Base-by-base conservation (phyloP, 2,329 filamentous ascomycete species). In the Penicillium sp. region DNA sequence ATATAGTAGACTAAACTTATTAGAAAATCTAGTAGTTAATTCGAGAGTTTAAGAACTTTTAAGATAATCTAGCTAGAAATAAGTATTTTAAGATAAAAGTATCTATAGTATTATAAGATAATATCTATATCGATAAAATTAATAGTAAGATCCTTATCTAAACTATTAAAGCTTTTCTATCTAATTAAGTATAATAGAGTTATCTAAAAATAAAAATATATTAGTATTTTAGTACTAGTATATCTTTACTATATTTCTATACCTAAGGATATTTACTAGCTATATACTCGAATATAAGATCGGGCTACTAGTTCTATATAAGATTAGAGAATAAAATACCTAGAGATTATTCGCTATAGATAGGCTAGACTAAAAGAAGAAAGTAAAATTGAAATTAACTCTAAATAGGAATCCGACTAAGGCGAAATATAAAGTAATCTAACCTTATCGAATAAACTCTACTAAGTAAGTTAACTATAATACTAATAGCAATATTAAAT, bases 211-310 rank as follows among this genome's bases (percentile, higher is more conserved):
- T n/a, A n/a, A n/a, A n/a, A n/a, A n/a, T n/a, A n/a, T n/a, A n/a
- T n/a, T n/a, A n/a, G n/a, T n/a, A n/a, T n/a, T n/a, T n/a, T n/a
- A n/a, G n/a, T n/a, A n/a, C n/a, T n/a, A n/a, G n/a, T n/a, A 68
- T 35, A 64, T 68, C 2, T 55, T 72, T 18, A 62, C 67, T 2
- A 68, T 77, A 66, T 53, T 76, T 5, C 50, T 73, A 0, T 61
- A 68, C 6, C 61, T 78, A 0, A 66, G 75, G 3, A 75, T 77
- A 60, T 60, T 77, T 11, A 69, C 68, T 2, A 63, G 62, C 0
- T 73, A 77, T 36, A 59, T 25, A 57, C 56, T 6, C 61, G 68
- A 17, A 71, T 68, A 15, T 61, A 69, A 34, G 67, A 67, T 7
- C 56, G 55, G 5, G 44, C 56, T 2, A 60, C 61, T 9, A 61